phyloP scores from a whole-genome alignment of 2,329 filamentous ascomycete genomes.

The Phialophora verrucosa region DNA sequence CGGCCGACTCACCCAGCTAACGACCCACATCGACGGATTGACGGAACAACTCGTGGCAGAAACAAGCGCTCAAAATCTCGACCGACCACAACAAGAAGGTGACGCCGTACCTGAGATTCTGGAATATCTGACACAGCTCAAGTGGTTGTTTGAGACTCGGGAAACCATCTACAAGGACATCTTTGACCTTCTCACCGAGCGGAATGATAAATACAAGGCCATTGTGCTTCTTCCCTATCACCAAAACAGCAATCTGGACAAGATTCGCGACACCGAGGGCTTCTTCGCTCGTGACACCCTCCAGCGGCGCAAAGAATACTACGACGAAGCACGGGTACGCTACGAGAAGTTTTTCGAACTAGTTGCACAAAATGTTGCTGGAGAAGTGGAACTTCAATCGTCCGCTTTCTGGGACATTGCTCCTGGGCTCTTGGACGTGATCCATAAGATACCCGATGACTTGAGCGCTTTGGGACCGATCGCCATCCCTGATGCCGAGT shows the following conservation, averaged over 20 bases:
- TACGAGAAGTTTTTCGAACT: constrained; percentile 77
- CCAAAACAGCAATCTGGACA: constrained; percentile 73
- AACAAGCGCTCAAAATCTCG: constrained; percentile 70
- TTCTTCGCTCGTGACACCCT: constrained; percentile 83
- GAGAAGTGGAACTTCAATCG: constrained; percentile 88
- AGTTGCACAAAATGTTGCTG: constrained; percentile 81
- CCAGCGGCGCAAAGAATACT: constrained; percentile 72
- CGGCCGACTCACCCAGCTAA: constrained; percentile 73
- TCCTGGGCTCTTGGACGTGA: constrained; percentile 75
- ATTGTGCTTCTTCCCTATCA: constrained; percentile 84
- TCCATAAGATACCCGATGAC: constrained; percentile 65
- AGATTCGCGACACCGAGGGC: constrained; percentile 74
- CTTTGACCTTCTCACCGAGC: constrained; percentile 81
- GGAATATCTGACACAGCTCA: constrained; percentile 91
- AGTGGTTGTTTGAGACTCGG: constrained; percentile 96
- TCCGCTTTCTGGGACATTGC: constrained; percentile 98
- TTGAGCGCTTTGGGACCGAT: constrained; percentile 53
- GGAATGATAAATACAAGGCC: constrained; percentile 83
- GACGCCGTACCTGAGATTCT: constrained; percentile 92
- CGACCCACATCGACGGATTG: constrained; percentile 77
- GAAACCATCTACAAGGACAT: constrained; percentile 84
- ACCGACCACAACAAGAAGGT: constrained; percentile 90
- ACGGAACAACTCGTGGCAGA: constrained; percentile 74
- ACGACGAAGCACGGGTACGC: constrained; percentile 73
- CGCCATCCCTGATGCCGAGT: constrained; percentile 78